phyloP scores from a whole-genome alignment of 441 rosid species.

The Brassica balearica region DNA sequence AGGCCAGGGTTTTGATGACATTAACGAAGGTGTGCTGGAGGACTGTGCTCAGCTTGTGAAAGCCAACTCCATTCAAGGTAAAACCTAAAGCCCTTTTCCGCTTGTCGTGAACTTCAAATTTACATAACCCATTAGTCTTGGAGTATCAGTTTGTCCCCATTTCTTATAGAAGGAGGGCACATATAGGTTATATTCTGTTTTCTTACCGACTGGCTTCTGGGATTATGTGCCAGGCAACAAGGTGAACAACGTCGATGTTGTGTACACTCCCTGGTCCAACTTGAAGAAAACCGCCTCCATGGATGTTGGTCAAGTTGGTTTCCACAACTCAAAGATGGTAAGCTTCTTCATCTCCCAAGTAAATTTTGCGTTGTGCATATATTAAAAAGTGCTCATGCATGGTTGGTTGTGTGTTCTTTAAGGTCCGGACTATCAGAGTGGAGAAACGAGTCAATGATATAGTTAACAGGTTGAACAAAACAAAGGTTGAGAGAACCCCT shows the following conservation, averaged over 20 bases:
- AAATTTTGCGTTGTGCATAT: slow-evolving; percentile 5
- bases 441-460: slow-evolving; percentile 93
- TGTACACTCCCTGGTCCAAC: slow-evolving; percentile 95
- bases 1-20: slow-evolving; percentile 86
- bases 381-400: too few species aligned
- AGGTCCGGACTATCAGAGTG: slow-evolving; percentile 93
- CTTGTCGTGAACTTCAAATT: slow-evolving; percentile 10
- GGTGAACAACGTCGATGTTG: slow-evolving; percentile 92
- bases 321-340: slow-evolving; percentile 88
- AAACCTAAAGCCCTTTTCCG: not conserved
- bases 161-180: slow-evolving; percentile 46
- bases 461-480: slow-evolving; percentile 90
- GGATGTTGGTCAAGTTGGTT: slow-evolving; percentile 99
- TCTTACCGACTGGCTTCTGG: slow-evolving; percentile 44
- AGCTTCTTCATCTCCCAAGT: slow-evolving; percentile 20
- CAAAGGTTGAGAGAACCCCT: slow-evolving; percentile 91
- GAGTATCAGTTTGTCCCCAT: slow-evolving; percentile 36
- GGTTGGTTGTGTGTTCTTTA: not conserved
- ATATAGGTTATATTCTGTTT: slow-evolving; percentile 42
- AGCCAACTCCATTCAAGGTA: slow-evolving; percentile 98
- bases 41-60: slow-evolving; percentile 98
- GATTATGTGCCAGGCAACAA: slow-evolving; percentile 78
- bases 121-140: slow-evolving; percentile 34
- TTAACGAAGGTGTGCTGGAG: slow-evolving; percentile 84
- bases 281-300: slow-evolving; percentile 95